Evolutionary conservation across 768 basidiomycete genomes (phyloP).

Genomic region (Serpula lacrymans): DNA sequence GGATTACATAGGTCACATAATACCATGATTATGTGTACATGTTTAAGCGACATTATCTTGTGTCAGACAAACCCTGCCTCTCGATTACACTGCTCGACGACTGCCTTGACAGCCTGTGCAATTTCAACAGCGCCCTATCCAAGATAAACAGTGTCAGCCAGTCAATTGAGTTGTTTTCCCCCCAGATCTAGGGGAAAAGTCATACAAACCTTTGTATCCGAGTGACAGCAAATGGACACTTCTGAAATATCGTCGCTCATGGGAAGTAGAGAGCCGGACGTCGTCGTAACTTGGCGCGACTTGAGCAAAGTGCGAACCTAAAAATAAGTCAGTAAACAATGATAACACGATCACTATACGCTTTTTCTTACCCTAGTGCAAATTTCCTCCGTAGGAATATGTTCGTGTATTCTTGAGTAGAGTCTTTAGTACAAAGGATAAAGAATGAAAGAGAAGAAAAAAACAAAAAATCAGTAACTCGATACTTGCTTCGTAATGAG

Average conservation of each 20-base stretch:
- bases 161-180: slow-evolving; percentile 2
- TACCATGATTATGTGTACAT: too few species aligned
- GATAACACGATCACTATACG: slow-evolving; percentile 1
- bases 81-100: slow-evolving; percentile 54
- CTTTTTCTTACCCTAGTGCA: slow-evolving; percentile 36
- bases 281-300: slow-evolving; percentile 46
- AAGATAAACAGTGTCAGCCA: neutral
- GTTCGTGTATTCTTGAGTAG: slow-evolving; percentile 55
- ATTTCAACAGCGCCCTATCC: slow-evolving; percentile 50
- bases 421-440: neutral
- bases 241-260: slow-evolving; percentile 42
- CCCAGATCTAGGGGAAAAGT: slow-evolving; percentile 2
- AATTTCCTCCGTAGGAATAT: slow-evolving; percentile 41
- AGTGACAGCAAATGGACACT: slow-evolving; percentile 64
- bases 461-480: neutral
- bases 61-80: slow-evolving; percentile 26
- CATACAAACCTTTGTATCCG: slow-evolving; percentile 58
- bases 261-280: slow-evolving; percentile 36
- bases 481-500: slow-evolving; percentile 51
- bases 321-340: neutral
- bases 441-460: neutral
- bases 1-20: too few species aligned
- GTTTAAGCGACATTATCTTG: too few species aligned
- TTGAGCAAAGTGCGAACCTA: slow-evolving; percentile 45
- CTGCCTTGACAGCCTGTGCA: slow-evolving; percentile 45